Base-by-base conservation (phyloP, 768 basidiomycete species). In the Termitomyces sp. region DNA sequence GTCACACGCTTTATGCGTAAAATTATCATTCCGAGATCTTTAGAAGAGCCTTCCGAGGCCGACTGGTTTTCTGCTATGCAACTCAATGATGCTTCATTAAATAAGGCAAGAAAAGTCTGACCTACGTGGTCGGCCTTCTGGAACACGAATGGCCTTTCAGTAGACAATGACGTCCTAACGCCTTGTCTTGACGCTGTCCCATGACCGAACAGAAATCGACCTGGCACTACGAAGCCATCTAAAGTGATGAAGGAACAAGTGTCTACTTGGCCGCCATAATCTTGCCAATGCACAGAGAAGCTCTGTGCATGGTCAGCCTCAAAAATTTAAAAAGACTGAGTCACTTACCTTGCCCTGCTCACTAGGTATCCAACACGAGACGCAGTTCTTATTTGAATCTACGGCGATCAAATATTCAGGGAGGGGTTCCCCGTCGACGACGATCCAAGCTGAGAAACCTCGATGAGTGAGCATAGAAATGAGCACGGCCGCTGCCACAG, bases 381-480 rank as follows among this genome's bases (percentile, higher is more conserved):
- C 80, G 9, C 76, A 76, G 61, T 82, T 70, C 5, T 70, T 65
- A 6, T 73, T 71, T 5, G 68, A 63, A 58, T 88, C 84, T 35
- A 83, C 71, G 7, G 81, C 77, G 8, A 81, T 75, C n/a, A 86
- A 71, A 69, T 86, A 84, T 70, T 89, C 87, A 5, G 75, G 78
- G 12, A 90, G 67, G 12, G 71, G 67, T 58, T 76, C 65, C 5
- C 80, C 83, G 36, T 84, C 80, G 44, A 78, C 81, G 39, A 77
- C 75, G 56, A 91, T 85, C 85, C 89, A 91, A 24, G 89, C 88
- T 15, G 86, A 86, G 72, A 89, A 90, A 7, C 80, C 84, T 18
- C 81, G 80, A 70, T 83, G 81, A 0, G 78, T 78, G 61, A 87
- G 78, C 81, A 84, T 85, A 33, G 24, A 32, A 33, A 45, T 39